Evolutionary conservation across 306 rosid species (phyloP).

Genomic region (Rubus parviflorus): DNA sequence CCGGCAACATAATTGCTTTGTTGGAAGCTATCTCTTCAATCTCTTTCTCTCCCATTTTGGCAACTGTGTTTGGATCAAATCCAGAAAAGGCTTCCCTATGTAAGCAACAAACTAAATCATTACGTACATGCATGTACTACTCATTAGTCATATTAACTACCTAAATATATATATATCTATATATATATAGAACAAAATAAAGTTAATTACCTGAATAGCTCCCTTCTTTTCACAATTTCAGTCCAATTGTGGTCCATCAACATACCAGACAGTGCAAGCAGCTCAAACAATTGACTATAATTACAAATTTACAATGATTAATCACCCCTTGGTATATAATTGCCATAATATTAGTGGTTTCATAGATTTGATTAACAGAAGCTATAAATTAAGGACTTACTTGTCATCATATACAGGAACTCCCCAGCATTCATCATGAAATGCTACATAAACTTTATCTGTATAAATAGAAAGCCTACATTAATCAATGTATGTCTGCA

Average conservation of each 20-base stretch:
- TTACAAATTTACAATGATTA: conserved; percentile 9
- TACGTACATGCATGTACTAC: neutral
- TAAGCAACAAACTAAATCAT: neutral
- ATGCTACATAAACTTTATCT: conserved; percentile 81
- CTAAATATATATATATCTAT: too few species aligned
- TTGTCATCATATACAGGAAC: conserved; percentile 91
- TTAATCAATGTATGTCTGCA: conserved; percentile 1
- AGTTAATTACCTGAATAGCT: conserved; percentile 62
- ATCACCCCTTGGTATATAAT: neutral
- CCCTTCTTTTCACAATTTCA: conserved; percentile 85
- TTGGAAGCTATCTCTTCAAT: conserved; percentile 68
- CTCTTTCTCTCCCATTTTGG: conserved; percentile 87
- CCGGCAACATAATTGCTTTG: conserved; percentile 65
- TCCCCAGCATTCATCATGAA: conserved; percentile 98
- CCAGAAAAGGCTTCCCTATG: conserved; percentile 74
- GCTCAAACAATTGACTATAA: conserved; percentile 88
- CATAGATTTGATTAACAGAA: neutral
- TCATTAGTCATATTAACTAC: neutral
- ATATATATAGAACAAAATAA: neutral
- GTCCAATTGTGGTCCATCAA: conserved; percentile 99
- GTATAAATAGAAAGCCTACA: conserved; percentile 10
- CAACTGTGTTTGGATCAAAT: conserved; percentile 70
- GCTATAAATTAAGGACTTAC: conserved; percentile 32
- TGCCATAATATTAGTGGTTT: neutral
- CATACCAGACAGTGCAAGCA: conserved; percentile 92